Conservation (phyloP, 148 eudicot species). For the Persicaria tinctoria region DNA sequence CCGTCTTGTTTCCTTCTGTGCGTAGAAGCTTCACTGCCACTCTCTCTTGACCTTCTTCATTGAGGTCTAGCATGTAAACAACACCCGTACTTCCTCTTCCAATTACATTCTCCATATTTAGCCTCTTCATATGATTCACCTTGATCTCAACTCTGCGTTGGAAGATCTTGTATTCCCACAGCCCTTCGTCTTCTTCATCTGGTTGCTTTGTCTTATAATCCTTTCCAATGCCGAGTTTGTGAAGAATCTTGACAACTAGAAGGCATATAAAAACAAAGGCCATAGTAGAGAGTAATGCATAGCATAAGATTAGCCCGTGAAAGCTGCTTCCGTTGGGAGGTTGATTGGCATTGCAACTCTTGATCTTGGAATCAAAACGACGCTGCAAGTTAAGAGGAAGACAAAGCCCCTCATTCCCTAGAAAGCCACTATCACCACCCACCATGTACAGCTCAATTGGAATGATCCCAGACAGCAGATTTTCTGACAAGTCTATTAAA, state of each 20-base stretch:
- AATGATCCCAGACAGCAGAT: slow-evolving; percentile 59
- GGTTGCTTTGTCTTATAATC: background rate
- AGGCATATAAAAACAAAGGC: slow-evolving; percentile 20
- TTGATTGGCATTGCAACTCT: background rate
- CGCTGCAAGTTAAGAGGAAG: slow-evolving; percentile 15
- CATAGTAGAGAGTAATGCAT: slow-evolving; percentile 30
- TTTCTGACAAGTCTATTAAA: slow-evolving; percentile 59
- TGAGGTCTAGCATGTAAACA: slow-evolving; percentile 65
- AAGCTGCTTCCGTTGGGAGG: slow-evolving; percentile 18
- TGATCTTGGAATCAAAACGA: slow-evolving; percentile 8
- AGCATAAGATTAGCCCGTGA: slow-evolving; percentile 30
- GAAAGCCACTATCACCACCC: slow-evolving; percentile 50
- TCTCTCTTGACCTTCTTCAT: slow-evolving; percentile 27
- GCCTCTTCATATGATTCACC: slow-evolving; percentile 42
- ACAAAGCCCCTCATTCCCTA: slow-evolving; percentile 63
- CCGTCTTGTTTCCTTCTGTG: slow-evolving; percentile 26
- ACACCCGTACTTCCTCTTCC: slow-evolving; percentile 83
- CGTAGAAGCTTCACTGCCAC: slow-evolving; percentile 81
- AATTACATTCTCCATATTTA: slow-evolving; percentile 51
- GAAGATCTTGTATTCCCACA: slow-evolving; percentile 70
- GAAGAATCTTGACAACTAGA: slow-evolving; percentile 34
- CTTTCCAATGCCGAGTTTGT: slow-evolving; percentile 16
- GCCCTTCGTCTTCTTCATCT: slow-evolving; percentile 11
- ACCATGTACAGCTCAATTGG: slow-evolving; percentile 45
- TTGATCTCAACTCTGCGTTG: slow-evolving; percentile 51